Percentiles rank a stretch among this genome's conserved stretches.
phyloP scores from a whole-genome alignment of 768 basidiomycete genomes.

The Termitomyces sp. region DNA sequence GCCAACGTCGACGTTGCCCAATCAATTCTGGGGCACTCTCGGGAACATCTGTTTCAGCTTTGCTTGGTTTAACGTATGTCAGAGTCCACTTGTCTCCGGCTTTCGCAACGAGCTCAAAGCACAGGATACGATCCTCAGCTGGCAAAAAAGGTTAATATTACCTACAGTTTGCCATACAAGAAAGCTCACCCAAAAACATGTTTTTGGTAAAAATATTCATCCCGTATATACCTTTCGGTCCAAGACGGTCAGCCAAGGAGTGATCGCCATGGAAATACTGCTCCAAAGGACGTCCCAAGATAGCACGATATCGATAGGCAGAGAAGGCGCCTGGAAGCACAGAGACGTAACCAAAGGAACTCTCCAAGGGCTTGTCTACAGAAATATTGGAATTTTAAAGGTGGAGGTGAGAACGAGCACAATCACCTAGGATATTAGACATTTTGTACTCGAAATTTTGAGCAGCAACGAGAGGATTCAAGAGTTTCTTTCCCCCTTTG shows the following conservation, averaged over 20 bases:
- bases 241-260: conserved; percentile 86
- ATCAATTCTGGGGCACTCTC: conserved; percentile 90
- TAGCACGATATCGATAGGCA: conserved; percentile 91
- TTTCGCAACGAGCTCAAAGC: conserved; percentile 96
- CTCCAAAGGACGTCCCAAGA: conserved; percentile 81
- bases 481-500: conserved; percentile 82
- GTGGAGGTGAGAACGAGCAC: background rate
- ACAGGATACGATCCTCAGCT: conserved; percentile 95
- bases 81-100: conserved; percentile 82
- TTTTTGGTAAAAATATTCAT: conserved; percentile 99
- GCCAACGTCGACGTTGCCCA: conserved; percentile 92
- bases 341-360: conserved; percentile 92
- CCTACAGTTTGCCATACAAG: background rate
- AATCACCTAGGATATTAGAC: conserved; percentile 86
- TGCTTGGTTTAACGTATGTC: conserved; percentile 88
- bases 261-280: conserved; percentile 88
- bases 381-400: background rate
- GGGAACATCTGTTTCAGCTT: conserved; percentile 95
- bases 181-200: conserved; percentile 40
- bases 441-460: conserved; percentile 99
- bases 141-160: conserved; percentile 1
- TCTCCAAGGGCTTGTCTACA: conserved; percentile 88
- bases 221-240: conserved; percentile 89
- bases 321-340: conserved; percentile 97
- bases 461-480: conserved; percentile 90